These are phyloP conservation scores for Bruguiera hainesii DNA, from an alignment of 441 rosid species.

Conservation along the genomic window DNA sequence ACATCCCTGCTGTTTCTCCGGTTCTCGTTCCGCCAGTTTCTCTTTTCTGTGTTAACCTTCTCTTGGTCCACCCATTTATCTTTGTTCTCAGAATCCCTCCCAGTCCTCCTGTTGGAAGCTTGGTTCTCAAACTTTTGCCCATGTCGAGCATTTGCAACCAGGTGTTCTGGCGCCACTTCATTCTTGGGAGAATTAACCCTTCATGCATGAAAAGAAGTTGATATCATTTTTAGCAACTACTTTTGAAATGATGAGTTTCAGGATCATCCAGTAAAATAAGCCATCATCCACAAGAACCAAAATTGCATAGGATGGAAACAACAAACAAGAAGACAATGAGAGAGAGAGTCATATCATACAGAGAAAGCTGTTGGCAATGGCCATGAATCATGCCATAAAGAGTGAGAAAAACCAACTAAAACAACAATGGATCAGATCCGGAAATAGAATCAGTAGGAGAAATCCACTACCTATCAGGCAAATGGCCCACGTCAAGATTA, in stretches of 20 bases:
- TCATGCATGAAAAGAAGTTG: conserved; percentile 2
- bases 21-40: conserved; percentile 20
- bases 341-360: no score
- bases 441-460: neutral
- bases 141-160: conserved; percentile 1
- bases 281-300: no score
- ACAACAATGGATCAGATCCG: neutral
- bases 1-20: conserved; percentile 14
- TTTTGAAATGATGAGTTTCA: neutral
- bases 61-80: conserved; percentile 6
- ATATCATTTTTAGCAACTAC: neutral
- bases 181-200: conserved; percentile 22
- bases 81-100: conserved; percentile 19
- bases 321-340: no score
- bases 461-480: conserved; percentile 13
- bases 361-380: neutral
- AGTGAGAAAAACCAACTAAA: neutral
- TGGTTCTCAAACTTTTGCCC: conserved; percentile 8
- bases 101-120: conserved; percentile 8
- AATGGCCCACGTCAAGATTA: conserved; percentile 11
- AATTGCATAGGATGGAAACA: no score
- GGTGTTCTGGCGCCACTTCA: conserved; percentile 10
- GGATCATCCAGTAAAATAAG: no score
- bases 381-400: neutral
- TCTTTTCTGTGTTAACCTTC: conserved; percentile 16